Evolutionary conservation across 2,329 filamentous ascomycete genomes (phyloP).

Genomic region (Clonostachys rosea): DNA sequence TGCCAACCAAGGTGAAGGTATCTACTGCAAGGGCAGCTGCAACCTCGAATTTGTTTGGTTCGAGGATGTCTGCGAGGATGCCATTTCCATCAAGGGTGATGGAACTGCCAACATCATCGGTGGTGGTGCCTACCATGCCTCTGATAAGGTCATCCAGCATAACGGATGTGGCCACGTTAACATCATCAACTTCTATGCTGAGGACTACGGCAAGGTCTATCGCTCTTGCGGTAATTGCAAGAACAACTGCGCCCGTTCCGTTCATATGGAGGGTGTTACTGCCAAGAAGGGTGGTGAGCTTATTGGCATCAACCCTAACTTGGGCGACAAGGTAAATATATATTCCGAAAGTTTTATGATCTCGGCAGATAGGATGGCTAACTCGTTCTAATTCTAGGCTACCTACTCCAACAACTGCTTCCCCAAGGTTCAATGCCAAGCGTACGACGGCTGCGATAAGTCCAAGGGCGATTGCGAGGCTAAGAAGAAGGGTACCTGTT

Average conservation of each 20-base stretch:
- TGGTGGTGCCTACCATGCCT: constrained; percentile 22
- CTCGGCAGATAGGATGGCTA: background rate
- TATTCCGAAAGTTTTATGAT: fast-evolving
- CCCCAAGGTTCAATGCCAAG: constrained; percentile 17
- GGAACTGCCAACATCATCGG: constrained; percentile 12
- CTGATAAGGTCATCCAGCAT: constrained; percentile 25
- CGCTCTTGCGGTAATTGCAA: constrained; percentile 41
- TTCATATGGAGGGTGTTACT: constrained; percentile 4
- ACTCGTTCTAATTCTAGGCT: constrained; percentile 7
- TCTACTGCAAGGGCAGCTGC: constrained; percentile 44
- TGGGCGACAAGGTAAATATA: constrained; percentile 15
- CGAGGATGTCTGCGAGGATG: constrained; percentile 28
- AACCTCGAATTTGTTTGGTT: constrained; percentile 30
- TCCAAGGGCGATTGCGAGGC: constrained; percentile 17
- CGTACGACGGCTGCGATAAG: constrained; percentile 20
- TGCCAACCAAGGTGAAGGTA: constrained; percentile 38
- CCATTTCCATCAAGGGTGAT: background rate
- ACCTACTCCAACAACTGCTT: constrained; percentile 21
- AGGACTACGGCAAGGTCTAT: constrained; percentile 38
- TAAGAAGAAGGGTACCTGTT: constrained; percentile 18
- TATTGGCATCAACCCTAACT: constrained; percentile 28
- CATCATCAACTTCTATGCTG: constrained; percentile 27
- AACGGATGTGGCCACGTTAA: constrained; percentile 22
- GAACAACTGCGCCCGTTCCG: constrained; percentile 14
- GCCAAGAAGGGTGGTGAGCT: constrained; percentile 32